These are phyloP conservation scores for Sclerotinia borealis DNA, from an alignment of 2,329 filamentous ascomycete genomes.

Conservation along the genomic window DNA sequence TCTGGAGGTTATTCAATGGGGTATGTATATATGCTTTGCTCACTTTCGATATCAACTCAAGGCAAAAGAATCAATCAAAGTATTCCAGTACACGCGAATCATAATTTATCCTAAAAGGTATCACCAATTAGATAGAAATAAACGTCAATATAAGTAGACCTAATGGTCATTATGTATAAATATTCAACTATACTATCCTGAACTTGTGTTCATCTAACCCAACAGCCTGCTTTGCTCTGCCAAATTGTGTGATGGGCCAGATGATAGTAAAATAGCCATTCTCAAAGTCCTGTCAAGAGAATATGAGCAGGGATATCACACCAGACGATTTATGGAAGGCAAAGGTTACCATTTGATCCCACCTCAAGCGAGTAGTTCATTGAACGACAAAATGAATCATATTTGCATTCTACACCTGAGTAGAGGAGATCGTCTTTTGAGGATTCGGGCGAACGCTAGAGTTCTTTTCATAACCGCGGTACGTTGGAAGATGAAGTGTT, in stretches of 20 bases:
- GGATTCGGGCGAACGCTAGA: background rate
- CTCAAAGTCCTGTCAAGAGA: background rate
- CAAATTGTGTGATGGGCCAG: background rate
- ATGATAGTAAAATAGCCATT: background rate
- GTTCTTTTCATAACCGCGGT: background rate
- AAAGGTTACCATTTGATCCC: background rate
- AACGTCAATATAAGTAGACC: background rate
- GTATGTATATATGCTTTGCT: no score
- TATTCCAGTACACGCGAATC: no score
- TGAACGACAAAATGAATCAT: background rate
- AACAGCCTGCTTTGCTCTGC: background rate
- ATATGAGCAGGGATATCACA: background rate
- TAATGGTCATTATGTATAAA: background rate
- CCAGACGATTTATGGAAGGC: background rate
- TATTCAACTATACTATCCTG: background rate
- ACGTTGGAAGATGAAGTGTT: background rate
- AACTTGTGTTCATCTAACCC: background rate
- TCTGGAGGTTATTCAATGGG: no score
- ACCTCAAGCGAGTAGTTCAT: background rate
- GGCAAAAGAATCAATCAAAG: no score
- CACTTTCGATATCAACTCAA: no score
- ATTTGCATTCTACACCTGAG: background rate
- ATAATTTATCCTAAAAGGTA: no score
- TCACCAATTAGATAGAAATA: no score
- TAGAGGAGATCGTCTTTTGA: background rate